Conservation (phyloP, 345 rosid genomes). For the Fremontodendron californicum region DNA sequence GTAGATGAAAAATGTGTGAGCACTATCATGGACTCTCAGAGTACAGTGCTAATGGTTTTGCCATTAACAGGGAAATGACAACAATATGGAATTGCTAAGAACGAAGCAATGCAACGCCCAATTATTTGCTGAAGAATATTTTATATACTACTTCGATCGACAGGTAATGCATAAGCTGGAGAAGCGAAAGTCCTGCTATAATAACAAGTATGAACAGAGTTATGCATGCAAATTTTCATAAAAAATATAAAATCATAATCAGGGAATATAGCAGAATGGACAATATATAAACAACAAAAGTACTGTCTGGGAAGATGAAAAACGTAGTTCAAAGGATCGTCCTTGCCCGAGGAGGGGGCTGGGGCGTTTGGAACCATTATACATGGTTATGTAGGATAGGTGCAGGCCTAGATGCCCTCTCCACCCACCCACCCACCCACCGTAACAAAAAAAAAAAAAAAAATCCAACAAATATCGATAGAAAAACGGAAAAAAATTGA, state of each 20-base stretch:
- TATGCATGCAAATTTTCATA: neutral
- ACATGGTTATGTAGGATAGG: neutral
- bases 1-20: too few relatives aligned
- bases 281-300: neutral
- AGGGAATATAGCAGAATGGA: too few relatives aligned
- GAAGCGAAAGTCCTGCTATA: conserved; percentile 75
- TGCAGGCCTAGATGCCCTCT: too few relatives aligned
- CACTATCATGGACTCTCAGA: neutral
- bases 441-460: too few relatives aligned
- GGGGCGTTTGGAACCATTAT: neutral
- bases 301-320: neutral
- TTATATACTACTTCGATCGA: conserved; percentile 62
- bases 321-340: too few relatives aligned
- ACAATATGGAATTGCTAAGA: neutral
- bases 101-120: neutral
- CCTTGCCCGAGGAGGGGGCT: neutral
- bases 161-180: conserved; percentile 90
- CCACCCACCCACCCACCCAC: too few relatives aligned
- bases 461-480: too few relatives aligned
- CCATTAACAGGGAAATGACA: neutral
- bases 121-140: conserved; percentile 42
- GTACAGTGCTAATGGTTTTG: neutral
- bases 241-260: neutral
- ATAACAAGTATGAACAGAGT: neutral
- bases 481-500: too few relatives aligned